Evolutionary conservation across 2,329 filamentous ascomycete genomes (phyloP).

Genomic region (Fusarium torreyae): DNA sequence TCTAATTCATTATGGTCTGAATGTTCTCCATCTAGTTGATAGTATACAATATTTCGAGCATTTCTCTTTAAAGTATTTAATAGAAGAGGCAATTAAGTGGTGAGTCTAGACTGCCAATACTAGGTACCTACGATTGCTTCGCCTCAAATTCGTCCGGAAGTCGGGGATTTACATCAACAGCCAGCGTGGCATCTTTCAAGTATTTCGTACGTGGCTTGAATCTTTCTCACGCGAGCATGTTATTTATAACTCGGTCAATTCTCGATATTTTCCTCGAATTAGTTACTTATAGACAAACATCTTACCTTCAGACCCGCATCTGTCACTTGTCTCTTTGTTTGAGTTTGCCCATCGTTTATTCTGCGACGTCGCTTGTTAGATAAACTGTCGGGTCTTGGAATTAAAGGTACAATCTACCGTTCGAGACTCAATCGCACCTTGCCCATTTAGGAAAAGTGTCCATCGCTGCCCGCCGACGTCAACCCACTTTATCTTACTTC

Average conservation of each 20-base stretch:
- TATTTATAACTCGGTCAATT: constrained; percentile 11
- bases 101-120: constrained; percentile 22
- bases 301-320: not conserved
- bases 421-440: constrained; percentile 24
- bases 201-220: constrained; percentile 15
- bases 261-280: not conserved
- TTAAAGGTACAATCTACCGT: constrained; percentile 36
- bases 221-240: constrained; percentile 5
- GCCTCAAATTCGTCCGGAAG: constrained; percentile 36
- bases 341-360: not conserved
- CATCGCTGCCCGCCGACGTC: constrained; percentile 45
- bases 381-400: constrained; percentile 9
- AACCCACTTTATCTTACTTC: constrained; percentile 43
- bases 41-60: too few species aligned
- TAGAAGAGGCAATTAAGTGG: constrained; percentile 6
- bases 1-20: too few species aligned
- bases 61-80: not conserved
- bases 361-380: constrained; percentile 4
- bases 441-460: constrained; percentile 23
- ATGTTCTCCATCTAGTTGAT: too few species aligned
- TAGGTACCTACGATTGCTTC: constrained; percentile 19
- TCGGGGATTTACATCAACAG: constrained; percentile 35
- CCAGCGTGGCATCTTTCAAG: constrained; percentile 49
- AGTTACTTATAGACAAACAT: not conserved
- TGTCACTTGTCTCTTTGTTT: not conserved